Conservation (phyloP, 2,329 filamentous ascomycete species). For the Pestalotiopsis sp. region DNA sequence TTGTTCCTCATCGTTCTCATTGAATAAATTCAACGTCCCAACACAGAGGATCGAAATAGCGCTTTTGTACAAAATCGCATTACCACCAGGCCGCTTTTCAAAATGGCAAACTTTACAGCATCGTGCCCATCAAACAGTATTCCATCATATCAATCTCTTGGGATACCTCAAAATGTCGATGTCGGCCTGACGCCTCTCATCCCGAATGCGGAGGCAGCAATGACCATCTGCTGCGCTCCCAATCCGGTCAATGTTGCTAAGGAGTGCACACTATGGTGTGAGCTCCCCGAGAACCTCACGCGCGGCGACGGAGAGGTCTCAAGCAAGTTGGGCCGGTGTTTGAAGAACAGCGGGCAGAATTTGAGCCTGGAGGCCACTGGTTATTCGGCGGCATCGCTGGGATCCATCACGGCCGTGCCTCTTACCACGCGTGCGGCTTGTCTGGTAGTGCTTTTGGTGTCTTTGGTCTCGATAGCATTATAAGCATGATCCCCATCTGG, state of each 20-base stretch:
- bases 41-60: too few relatives aligned
- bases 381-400: neutral
- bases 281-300: neutral
- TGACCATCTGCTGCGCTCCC: constrained; percentile 1
- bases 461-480: neutral
- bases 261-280: constrained; percentile 3
- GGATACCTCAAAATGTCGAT: neutral
- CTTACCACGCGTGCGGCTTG: neutral
- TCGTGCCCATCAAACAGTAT: neutral
- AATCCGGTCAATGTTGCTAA: neutral
- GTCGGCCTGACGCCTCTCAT: neutral
- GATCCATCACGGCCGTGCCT: neutral
- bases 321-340: neutral
- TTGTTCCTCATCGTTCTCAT: too few relatives aligned
- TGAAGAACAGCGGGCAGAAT: neutral
- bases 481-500: neutral
- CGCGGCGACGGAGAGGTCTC: neutral
- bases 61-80: too few relatives aligned
- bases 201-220: neutral
- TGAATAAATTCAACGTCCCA: too few relatives aligned
- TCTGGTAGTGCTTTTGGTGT: neutral
- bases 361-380: neutral
- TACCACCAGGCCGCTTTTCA: too few relatives aligned
- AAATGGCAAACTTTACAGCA: neutral
- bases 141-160: neutral